phyloP scores from a whole-genome alignment of 768 basidiomycete species.

The Hydnomerulius pinastri region DNA sequence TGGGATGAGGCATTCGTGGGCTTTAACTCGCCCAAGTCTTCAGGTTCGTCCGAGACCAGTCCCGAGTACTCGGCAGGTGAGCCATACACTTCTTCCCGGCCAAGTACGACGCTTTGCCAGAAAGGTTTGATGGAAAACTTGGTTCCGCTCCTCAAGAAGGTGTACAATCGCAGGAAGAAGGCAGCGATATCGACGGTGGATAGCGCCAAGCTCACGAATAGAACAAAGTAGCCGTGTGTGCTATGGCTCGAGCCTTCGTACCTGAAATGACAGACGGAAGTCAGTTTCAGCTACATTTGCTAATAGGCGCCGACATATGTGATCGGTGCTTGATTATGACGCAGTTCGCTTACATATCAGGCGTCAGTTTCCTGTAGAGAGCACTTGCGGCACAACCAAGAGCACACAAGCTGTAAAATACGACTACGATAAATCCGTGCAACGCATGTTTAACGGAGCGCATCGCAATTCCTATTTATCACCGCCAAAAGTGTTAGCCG shows the following conservation, averaged over 20 bases:
- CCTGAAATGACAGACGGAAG: constrained; percentile 43
- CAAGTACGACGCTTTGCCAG: constrained; percentile 60
- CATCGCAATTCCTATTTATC: constrained; percentile 67
- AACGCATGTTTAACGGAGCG: constrained; percentile 74
- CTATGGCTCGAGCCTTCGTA: constrained; percentile 69
- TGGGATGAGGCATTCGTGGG: constrained; percentile 13
- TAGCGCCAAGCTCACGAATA: constrained; percentile 47
- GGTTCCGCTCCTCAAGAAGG: constrained; percentile 46
- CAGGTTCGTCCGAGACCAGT: constrained; percentile 56
- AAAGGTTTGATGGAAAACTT: constrained; percentile 50
- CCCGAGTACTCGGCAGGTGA: constrained; percentile 52
- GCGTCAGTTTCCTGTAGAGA: constrained; percentile 77
- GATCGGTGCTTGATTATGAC: constrained; percentile 8
- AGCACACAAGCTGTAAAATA: constrained; percentile 61
- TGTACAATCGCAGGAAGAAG: constrained; percentile 49
- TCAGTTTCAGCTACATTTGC: constrained; percentile 5
- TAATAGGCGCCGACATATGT: background rate
- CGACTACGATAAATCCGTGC: constrained; percentile 55
- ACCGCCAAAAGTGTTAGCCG: background rate
- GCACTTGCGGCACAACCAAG: constrained; percentile 70
- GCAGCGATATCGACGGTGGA: constrained; percentile 57
- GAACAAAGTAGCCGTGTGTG: constrained; percentile 58
- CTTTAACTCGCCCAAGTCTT: constrained; percentile 54
- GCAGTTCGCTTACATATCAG: constrained; percentile 65
- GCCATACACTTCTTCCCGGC: constrained; percentile 37